phyloP scores from a whole-genome alignment of 306 rosid species.

The Quillaja saponaria region DNA sequence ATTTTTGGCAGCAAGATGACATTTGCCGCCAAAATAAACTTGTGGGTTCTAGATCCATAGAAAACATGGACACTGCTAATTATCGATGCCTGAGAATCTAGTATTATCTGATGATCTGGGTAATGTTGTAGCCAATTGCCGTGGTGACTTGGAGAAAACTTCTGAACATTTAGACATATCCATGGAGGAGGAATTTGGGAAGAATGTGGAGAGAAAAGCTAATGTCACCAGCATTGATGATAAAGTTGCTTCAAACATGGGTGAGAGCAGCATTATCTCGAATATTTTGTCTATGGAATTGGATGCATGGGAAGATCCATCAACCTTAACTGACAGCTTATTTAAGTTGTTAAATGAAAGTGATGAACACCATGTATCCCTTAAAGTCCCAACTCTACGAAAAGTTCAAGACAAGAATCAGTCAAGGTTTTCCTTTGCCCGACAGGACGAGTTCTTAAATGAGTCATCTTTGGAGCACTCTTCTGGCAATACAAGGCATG shows the following conservation, averaged over 20 bases:
- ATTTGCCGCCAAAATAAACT: constrained; percentile 30
- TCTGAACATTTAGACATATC: constrained; percentile 23
- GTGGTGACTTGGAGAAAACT: constrained; percentile 7
- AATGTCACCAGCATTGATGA: constrained; percentile 10
- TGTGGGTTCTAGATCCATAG: not conserved
- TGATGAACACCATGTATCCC: constrained; percentile 35
- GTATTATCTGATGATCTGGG: not conserved
- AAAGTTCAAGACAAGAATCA: constrained; percentile 50
- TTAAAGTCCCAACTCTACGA: constrained; percentile 32
- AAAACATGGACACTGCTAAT: not conserved
- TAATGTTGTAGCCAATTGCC: not conserved
- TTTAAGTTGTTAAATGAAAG: constrained; percentile 45
- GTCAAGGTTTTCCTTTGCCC: constrained; percentile 56
- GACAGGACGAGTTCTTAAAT: constrained; percentile 37
- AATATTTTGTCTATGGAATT: constrained; percentile 51
- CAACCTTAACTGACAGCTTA: constrained; percentile 9
- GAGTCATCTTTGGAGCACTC: constrained; percentile 38
- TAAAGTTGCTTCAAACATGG: constrained; percentile 40
- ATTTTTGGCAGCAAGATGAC: constrained; percentile 37
- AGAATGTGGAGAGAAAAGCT: constrained; percentile 28
- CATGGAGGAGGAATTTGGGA: constrained; percentile 26
- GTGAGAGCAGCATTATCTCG: constrained; percentile 54
- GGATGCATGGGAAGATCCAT: constrained; percentile 50
- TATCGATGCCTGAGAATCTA: not conserved
- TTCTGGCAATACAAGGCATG: constrained; percentile 18